Conservation (phyloP, 345 rosid genomes). For the Clausena lansium region DNA sequence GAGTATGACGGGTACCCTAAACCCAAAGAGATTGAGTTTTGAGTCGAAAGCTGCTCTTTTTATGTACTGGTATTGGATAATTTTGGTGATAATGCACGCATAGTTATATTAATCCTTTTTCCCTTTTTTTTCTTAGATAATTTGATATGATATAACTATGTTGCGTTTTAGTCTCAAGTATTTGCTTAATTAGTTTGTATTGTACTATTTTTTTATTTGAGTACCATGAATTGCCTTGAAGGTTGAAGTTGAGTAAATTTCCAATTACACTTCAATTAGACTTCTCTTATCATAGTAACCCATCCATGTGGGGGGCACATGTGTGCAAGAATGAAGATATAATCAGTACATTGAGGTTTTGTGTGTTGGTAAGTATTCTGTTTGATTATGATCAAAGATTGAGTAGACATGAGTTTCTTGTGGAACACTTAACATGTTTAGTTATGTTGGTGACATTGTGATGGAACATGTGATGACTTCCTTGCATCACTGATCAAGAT, state of each 20-base stretch:
- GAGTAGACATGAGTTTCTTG: not conserved
- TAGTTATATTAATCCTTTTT: too few relatives aligned
- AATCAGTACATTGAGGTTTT: not conserved
- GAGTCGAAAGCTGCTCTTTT: conserved; percentile 12
- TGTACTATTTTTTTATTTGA: not conserved
- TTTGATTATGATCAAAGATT: conserved; percentile 2
- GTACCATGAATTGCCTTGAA: not conserved
- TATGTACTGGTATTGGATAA: not conserved
- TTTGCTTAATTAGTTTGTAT: not conserved
- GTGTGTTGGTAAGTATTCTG: not conserved
- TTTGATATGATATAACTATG: not conserved
- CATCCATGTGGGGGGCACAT: not conserved
- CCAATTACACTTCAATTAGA: not conserved
- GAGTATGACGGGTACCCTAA: conserved; percentile 65
- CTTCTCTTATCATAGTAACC: not conserved
- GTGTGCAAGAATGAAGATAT: not conserved
- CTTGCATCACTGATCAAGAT: not conserved
- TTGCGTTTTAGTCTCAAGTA: not conserved
- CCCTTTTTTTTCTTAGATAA: not conserved
- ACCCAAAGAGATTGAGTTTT: conserved; percentile 60
- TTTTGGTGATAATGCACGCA: not conserved
- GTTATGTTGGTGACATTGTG: not conserved
- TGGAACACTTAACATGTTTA: not conserved
- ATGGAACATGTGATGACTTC: not conserved
- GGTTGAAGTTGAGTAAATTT: conserved; percentile 2